Conservation (phyloP, 1,284 basidiomycete genomes). For the Tetrapyrgos nigripes region DNA sequence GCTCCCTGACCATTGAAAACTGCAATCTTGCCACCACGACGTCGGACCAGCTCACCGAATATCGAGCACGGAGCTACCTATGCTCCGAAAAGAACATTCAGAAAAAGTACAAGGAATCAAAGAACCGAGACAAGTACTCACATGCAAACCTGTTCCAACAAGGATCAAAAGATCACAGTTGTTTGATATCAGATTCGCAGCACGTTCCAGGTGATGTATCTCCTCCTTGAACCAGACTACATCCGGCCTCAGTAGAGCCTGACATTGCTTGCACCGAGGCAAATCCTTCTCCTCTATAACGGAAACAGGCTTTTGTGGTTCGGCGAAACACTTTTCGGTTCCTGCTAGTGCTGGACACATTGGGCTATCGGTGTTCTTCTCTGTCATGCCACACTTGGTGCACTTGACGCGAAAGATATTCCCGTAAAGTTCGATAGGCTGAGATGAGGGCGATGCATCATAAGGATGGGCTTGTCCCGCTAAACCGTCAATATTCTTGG, state of each 20-base stretch:
- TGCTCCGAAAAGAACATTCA: background rate
- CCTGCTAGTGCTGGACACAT: constrained; percentile 36
- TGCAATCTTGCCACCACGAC: constrained; percentile 45
- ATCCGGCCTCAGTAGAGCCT: constrained; percentile 44
- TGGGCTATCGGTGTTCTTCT: constrained; percentile 28
- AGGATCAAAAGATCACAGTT: constrained; percentile 50
- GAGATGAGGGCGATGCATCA: background rate
- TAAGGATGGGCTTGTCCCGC: constrained; percentile 24
- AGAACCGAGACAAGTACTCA: background rate
- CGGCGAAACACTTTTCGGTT: constrained; percentile 30
- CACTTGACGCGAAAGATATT: constrained; percentile 48
- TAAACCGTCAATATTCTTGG: constrained; percentile 43
- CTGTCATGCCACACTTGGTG: constrained; percentile 39
- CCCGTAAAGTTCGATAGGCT: constrained; percentile 52
- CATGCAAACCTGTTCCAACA: constrained; percentile 43
- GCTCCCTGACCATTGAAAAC: constrained; percentile 48
- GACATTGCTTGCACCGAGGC: constrained; percentile 41
- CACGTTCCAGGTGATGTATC: constrained; percentile 36
- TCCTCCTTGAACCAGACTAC: constrained; percentile 54
- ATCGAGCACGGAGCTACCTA: background rate
- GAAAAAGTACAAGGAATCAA: background rate
- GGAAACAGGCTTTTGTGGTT: constrained; percentile 14
- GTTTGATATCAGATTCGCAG: constrained; percentile 33
- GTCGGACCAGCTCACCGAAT: constrained; percentile 28
- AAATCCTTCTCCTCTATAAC: constrained; percentile 34